Evolutionary conservation across 257 asterid genomes (phyloP).

Genomic region (Catharanthus roseus): DNA sequence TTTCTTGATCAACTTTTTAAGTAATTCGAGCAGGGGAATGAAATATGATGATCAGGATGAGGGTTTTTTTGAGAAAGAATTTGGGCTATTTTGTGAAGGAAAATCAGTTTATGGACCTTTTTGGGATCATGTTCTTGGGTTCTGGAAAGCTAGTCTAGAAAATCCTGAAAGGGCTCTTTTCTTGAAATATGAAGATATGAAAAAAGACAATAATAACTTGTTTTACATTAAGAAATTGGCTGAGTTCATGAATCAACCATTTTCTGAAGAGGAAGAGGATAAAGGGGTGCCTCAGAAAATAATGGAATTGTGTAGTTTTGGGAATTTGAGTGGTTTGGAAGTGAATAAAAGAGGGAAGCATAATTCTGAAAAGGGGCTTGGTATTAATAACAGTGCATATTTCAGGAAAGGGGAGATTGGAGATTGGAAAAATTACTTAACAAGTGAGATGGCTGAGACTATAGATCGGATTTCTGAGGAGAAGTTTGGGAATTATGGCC

Average conservation of each 20-base stretch:
- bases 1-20: too few relatives aligned
- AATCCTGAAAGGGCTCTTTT: not conserved
- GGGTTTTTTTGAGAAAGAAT: not conserved
- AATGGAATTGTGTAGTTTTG: not conserved
- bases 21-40: too few relatives aligned
- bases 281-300: not conserved
- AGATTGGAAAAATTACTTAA: constrained; percentile 9
- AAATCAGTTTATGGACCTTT: not conserved
- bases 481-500: not conserved
- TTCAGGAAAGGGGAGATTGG: constrained; percentile 14
- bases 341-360: constrained; percentile 11
- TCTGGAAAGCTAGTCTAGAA: not conserved
- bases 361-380: not conserved
- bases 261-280: constrained; percentile 12
- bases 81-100: constrained; percentile 16
- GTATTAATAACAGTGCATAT: not conserved
- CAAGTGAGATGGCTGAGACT: not conserved
- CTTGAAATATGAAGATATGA: not conserved
- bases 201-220: not conserved
- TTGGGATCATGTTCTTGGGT: not conserved
- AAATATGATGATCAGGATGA: too few relatives aligned
- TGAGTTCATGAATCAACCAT: not conserved
- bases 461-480: not conserved
- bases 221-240: constrained; percentile 3
- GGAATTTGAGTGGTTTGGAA: constrained; percentile 7